Evolutionary conservation across 306 rosid genomes (phyloP), one percentile per base, ranked within the genome.

Genomic region (Vachellia collinsii): DNA sequence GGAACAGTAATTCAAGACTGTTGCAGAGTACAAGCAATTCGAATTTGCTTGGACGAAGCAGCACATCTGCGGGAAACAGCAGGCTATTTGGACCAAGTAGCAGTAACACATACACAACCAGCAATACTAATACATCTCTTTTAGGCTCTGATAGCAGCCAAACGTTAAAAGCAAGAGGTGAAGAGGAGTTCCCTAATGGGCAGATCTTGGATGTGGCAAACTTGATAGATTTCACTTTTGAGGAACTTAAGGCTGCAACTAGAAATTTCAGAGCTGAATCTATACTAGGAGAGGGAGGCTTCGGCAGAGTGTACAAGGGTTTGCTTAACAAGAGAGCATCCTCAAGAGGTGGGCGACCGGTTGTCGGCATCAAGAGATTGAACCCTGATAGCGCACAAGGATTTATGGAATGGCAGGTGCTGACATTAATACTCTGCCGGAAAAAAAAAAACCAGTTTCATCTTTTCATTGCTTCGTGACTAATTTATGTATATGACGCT

Each of bases 301-400:
- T 95, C 63, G 99, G 99, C 29, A 90, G 14, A 81, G 99, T 95
- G 68, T 95, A 44, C 80, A 91, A 93, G 88, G 99, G 99, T 46
- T 89, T 85, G 85, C 81, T 95, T 38, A 89, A 88, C n/a, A 93
- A 90, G 50, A 88, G 76, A 64, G 79, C 56, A 17, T 44, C 78
- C 0, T 73, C 83, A 62, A 88, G 84, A 65, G 90, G 79, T 47
- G 86, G 75, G 47, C 68, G 78, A 3, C 81, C 83, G 54, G 86
- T 83, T 25, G 82, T 95, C 68, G 99, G 97, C 39, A 92, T 95
- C 53, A 95, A 95, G 78, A 91, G 84, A 76, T 77, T 90, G 87
- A 89, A 89, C 73, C 78, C 96, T 37, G 78, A 85, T 59, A 92
- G 99, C 83, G 3, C 5, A 73, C 99, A 95, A 90, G 99, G 99